Conservation (phyloP, 2,329 filamentous ascomycete species). For the Apiospora marii region DNA sequence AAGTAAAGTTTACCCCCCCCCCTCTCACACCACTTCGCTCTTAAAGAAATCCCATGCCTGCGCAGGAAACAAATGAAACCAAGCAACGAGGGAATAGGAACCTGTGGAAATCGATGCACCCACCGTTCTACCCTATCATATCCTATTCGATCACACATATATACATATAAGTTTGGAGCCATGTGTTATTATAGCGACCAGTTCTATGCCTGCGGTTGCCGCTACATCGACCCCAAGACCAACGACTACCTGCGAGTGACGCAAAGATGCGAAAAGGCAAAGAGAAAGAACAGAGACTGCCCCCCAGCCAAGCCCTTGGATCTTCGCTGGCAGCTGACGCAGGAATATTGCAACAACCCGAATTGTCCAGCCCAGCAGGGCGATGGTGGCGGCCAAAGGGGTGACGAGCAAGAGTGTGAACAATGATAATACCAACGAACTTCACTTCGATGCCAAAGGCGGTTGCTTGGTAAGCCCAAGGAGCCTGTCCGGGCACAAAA, state of each 20-base stretch:
- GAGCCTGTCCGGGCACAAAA: background rate
- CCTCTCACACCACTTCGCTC: background rate
- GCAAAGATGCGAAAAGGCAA: constrained; percentile 10
- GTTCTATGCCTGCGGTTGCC: constrained; percentile 4
- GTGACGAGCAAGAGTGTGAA: background rate
- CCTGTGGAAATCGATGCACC: too few relatives aligned
- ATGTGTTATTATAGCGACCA: constrained; percentile 11
- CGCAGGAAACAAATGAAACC: background rate
- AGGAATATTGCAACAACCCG: constrained; percentile 3
- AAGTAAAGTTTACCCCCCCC: background rate
- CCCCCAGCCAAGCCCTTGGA: background rate
- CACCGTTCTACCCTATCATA: too few relatives aligned
- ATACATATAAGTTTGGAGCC: background rate
- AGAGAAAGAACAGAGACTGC: background rate
- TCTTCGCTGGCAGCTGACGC: constrained; percentile 2
- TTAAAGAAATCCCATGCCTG: background rate
- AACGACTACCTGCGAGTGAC: constrained; percentile 5
- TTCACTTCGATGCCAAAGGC: background rate
- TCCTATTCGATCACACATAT: background rate
- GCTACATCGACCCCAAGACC: constrained; percentile 6
- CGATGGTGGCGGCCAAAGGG: background rate
- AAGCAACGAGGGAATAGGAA: background rate
- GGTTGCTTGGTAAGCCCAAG: background rate
- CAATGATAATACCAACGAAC: background rate
- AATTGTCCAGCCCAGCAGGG: constrained; percentile 2